Evolutionary conservation across 2,329 filamentous ascomycete genomes (phyloP), one percentile per base, ranked within the genome.

Genomic region (Botrytis galanthina): DNA sequence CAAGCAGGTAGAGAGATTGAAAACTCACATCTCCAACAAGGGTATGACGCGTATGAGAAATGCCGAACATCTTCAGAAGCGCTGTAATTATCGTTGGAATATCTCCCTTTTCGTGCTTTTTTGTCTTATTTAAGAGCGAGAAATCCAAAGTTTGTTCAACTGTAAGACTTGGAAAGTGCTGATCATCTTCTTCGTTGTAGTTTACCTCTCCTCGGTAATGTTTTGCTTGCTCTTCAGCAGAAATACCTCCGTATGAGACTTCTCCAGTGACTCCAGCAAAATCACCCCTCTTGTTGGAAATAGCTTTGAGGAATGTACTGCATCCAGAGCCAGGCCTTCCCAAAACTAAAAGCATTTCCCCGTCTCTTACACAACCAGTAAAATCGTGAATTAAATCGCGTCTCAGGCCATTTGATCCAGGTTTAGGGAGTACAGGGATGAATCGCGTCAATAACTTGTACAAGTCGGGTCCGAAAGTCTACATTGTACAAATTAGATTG

Each of bases 101-200:
- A 66, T 90, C 88, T 4, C 83, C 84, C 64, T 86, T 87, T 59
- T 89, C 88, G 66, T 88, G 85, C 81, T 91, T 92, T 82, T 88
- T 90, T 14, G 91, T 93, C 83, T 93, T 94, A 83, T 90, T 93
- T 81, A 90, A 87, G 67, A 95, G 83, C 0, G 92, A 91, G 78
- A 95, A 95, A 6, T 87, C 89, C 60, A 95, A 84, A 0, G 93
- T 95, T 81, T 94, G 91, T 86, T 91, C 92, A 0, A 95, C 93
- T 9, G 90, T 94, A 51, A 95, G 84, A 1, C 87, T 86, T 4
- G 93, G 90, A 79, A 94, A 90, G 80, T 95, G 93, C 29, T 89
- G 86, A 78, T 94, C 92, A 76, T 94, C 92, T 80, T 95, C 92
- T 26, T 88, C 88, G 77, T 93, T 94, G 81, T 94, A 95, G 77